Evolutionary conservation across 768 basidiomycete species (phyloP).

Genomic region (Hypholoma sublateritium): DNA sequence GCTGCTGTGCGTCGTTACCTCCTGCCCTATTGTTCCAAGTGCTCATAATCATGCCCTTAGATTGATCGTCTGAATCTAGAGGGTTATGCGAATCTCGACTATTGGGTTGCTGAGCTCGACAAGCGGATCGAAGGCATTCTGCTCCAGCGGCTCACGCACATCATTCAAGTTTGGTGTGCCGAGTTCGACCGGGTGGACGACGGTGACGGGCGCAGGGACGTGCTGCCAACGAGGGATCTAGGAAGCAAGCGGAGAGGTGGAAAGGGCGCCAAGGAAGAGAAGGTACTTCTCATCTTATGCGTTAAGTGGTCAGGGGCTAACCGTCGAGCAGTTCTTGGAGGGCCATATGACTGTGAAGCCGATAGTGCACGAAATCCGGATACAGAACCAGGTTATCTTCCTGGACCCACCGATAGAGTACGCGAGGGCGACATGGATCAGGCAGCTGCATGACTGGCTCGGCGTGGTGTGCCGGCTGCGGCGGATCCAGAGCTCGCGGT

Average conservation of each 20-base stretch:
- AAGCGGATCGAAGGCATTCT: constrained; percentile 82
- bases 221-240: constrained; percentile 48
- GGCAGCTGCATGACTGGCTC: constrained; percentile 27
- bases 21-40: not conserved
- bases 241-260: constrained; percentile 68
- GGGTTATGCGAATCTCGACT: constrained; percentile 91
- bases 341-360: constrained; percentile 77
- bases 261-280: constrained; percentile 77
- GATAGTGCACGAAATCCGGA: constrained; percentile 93
- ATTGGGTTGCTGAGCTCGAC: constrained; percentile 86
- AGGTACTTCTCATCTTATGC: constrained; percentile 40
- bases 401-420: constrained; percentile 97
- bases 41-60: constrained; percentile 32
- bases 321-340: constrained; percentile 56
- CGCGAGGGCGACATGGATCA: constrained; percentile 63
- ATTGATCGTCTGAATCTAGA: constrained; percentile 95
- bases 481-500: constrained; percentile 91
- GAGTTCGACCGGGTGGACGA: constrained; percentile 82
- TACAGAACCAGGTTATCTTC: constrained; percentile 99
- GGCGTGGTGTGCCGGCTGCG: constrained; percentile 86
- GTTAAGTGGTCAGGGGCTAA: constrained; percentile 2
- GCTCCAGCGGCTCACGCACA: constrained; percentile 67
- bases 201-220: constrained; percentile 56
- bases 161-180: constrained; percentile 84
- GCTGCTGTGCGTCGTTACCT: constrained; percentile 59